Evolutionary conservation across 2,329 filamentous ascomycete genomes (phyloP).

Genomic region (Thielaviopsis ethacetica): DNA sequence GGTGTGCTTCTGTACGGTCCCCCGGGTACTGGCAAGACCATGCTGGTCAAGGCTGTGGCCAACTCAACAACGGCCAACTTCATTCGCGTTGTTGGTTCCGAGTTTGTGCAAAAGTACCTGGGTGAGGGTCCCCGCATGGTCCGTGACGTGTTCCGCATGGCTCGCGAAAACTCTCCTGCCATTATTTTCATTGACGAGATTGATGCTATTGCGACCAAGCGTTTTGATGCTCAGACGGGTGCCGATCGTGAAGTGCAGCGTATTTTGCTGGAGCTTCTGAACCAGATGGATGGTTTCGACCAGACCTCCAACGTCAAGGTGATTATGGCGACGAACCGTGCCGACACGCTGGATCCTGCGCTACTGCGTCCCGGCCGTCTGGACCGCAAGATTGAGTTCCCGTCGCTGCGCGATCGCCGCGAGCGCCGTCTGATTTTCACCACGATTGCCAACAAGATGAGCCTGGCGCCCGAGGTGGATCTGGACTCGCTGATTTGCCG

Average conservation of each 20-base stretch:
- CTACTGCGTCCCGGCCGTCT: slow-evolving; percentile 86
- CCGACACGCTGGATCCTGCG: slow-evolving; percentile 90
- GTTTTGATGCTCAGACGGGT: slow-evolving; percentile 96
- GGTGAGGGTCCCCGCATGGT: slow-evolving; percentile 98
- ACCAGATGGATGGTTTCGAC: slow-evolving; percentile 99
- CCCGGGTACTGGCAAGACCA: slow-evolving; percentile 90
- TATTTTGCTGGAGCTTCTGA: slow-evolving; percentile 90
- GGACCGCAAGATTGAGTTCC: slow-evolving; percentile 97
- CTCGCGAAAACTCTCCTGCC: slow-evolving; percentile 88
- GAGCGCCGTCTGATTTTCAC: slow-evolving; percentile 93
- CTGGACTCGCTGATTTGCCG: slow-evolving; percentile 90
- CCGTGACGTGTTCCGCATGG: slow-evolving; percentile 97
- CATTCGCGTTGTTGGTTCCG: slow-evolving; percentile 93
- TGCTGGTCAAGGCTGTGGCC: slow-evolving; percentile 95
- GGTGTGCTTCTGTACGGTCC: slow-evolving; percentile 94
- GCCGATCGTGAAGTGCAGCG: slow-evolving; percentile 97
- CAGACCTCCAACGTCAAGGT: slow-evolving; percentile 99
- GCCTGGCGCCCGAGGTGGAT: slow-evolving; percentile 87
- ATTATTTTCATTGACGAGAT: slow-evolving; percentile 99
- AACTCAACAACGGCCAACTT: slow-evolving; percentile 98
- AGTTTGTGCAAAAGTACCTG: slow-evolving; percentile 97
- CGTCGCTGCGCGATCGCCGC: slow-evolving; percentile 79
- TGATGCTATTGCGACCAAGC: slow-evolving; percentile 96
- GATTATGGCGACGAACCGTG: slow-evolving; percentile 99
- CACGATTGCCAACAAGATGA: slow-evolving; percentile 97